phyloP scores from a whole-genome alignment of 2,329 filamentous ascomycete genomes.

The Alternaria viburni region DNA sequence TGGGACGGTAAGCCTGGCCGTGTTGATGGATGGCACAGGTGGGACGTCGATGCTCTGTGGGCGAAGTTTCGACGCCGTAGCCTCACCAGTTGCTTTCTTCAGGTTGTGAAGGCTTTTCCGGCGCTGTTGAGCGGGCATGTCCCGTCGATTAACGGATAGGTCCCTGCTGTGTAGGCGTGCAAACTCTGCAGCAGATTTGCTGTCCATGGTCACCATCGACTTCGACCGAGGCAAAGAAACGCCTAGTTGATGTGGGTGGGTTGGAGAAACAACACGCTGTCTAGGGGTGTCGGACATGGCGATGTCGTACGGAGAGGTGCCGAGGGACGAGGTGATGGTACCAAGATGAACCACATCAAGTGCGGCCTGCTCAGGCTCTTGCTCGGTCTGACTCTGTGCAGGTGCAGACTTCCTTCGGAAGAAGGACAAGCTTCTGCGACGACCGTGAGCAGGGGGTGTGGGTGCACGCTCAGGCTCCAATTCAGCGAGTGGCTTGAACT shows the following conservation, averaged over 20 bases:
- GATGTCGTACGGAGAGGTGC: constrained; percentile 53
- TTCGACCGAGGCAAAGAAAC: constrained; percentile 33
- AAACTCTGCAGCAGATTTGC: constrained; percentile 42
- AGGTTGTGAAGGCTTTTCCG: constrained; percentile 38
- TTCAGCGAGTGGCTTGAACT: constrained; percentile 18
- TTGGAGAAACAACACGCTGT: constrained; percentile 30
- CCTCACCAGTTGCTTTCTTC: constrained; percentile 33
- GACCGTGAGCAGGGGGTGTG: constrained; percentile 28
- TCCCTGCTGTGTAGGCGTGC: constrained; percentile 47
- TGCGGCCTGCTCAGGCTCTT: constrained; percentile 20
- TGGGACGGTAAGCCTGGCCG: constrained; percentile 12
- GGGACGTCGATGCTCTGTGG: constrained; percentile 29
- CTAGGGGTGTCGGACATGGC: constrained; percentile 36
- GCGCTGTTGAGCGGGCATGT: constrained; percentile 25
- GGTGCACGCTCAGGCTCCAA: constrained; percentile 32
- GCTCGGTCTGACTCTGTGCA: constrained; percentile 28
- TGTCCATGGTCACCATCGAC: constrained; percentile 45
- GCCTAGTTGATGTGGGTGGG: constrained; percentile 47
- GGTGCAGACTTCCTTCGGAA: constrained; percentile 37
- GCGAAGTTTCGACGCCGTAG: constrained; percentile 21
- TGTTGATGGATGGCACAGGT: constrained; percentile 34
- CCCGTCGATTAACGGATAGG: constrained; percentile 25
- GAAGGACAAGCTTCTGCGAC: constrained; percentile 37
- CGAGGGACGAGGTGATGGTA: constrained; percentile 51
- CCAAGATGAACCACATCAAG: constrained; percentile 48